These are phyloP conservation scores for Ilyonectria mors-panacis DNA, from an alignment of 2,329 filamentous ascomycete species.

Conservation along the genomic window DNA sequence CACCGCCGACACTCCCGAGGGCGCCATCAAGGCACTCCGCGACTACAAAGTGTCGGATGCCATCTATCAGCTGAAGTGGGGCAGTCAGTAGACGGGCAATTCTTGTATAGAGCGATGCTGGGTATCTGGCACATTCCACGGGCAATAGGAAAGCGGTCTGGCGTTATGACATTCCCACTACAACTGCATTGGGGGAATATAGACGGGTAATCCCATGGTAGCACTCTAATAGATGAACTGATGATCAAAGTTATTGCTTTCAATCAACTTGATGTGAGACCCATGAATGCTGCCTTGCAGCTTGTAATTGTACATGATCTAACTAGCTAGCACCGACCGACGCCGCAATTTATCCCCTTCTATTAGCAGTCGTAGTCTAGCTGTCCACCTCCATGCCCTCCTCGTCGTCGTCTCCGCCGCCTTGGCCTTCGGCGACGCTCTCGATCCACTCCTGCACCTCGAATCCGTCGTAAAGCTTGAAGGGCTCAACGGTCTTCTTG, in stretches of 20 bases:
- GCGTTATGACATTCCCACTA: constrained; percentile 40
- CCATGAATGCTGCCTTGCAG: constrained; percentile 50
- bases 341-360: constrained; percentile 39
- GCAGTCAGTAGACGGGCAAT: constrained; percentile 66
- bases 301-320: constrained; percentile 56
- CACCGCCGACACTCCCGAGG: constrained; percentile 79
- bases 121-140: constrained; percentile 22
- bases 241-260: constrained; percentile 36
- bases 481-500: constrained; percentile 78
- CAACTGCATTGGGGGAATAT: constrained; percentile 33
- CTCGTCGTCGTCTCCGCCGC: constrained; percentile 56
- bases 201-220: constrained; percentile 34
- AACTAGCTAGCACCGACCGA: constrained; percentile 44
- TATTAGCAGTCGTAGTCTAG: constrained; percentile 45
- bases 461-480: constrained; percentile 92
- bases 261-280: constrained; percentile 37
- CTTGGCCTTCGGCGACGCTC: constrained; percentile 71
- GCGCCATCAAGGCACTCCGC: constrained; percentile 78
- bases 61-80: constrained; percentile 88
- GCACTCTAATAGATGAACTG: constrained; percentile 42
- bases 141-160: constrained; percentile 26
- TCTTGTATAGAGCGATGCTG: constrained; percentile 28
- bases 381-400: constrained; percentile 57
- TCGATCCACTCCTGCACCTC: constrained; percentile 91
- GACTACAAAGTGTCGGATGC: constrained; percentile 83